Base-by-base conservation (phyloP, 768 basidiomycete genomes). In the Suillus spraguei region DNA sequence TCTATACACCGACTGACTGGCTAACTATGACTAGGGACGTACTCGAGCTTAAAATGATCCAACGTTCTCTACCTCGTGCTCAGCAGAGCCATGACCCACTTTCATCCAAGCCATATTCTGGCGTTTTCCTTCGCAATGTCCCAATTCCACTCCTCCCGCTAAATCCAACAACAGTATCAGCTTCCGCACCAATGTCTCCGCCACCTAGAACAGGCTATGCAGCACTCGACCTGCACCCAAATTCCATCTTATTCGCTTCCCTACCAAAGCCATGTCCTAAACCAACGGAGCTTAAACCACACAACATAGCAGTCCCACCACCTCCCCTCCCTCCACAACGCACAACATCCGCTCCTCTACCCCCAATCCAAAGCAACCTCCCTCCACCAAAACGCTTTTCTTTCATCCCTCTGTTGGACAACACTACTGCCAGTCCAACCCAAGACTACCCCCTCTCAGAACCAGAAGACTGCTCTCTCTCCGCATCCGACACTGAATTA, bases 11-110 rank as follows among this genome's bases (percentile, higher is more conserved):
- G 44, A 46, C 44, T 28, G 28, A 28, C 28, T 2, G 28, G 28
- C 10, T n/a, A 11, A 38, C 38, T 39, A 10, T 39, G 38, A 20
- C 10, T 11, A 46, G 44, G 10, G 44, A 46, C n/a, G 44, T 46
- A n/a, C 44, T 90, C 24, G 89, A 91, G 71, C 81, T 90, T 49
- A 88, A 88, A 68, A 86, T 86, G 66, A 86, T 91, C 49, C 87
- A 87, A 64, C 83, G 85, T 13, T 85, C 86, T 8, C 79, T 89
- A 1, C 88, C 88, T 9, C 78, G 80, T 22, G 86, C 88, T 2
- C 77, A 80, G 60, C 88, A 85, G 74, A 81, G 78, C 0, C 71
- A 73, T 4, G 84, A 83, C 70, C 74, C 71, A 2, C 64, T 81
- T 35, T 75, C 81, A 0, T 81, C 80, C 46, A 76, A 72, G 41